Evolutionary conservation across 139 green algal genomes (phyloP), one percentile per base, ranked within the genome.

Genomic region (Closterium sp.): DNA sequence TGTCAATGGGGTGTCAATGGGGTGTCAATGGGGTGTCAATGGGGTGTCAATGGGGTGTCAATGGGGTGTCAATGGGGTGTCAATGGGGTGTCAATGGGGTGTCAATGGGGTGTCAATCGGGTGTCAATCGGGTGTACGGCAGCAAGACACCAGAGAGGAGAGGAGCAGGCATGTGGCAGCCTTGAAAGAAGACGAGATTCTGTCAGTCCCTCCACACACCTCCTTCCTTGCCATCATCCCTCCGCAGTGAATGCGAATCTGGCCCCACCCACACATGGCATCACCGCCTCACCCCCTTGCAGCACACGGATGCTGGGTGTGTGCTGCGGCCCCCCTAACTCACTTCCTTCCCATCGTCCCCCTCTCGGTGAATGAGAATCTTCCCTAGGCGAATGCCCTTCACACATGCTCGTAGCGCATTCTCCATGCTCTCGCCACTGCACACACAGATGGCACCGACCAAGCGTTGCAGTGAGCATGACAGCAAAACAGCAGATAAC

Each of bases 341-440:
- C 55, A 93, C 90, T 84, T 93, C 32, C 86, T 88, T 93, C n/a
- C 88, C 89, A 85, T 91, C 32, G 87, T 91, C 89, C 23, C 94
- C 92, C 25, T 92, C 87, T 35, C 94, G 87, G 92, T 97, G 96
- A 84, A 99, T 96, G 43, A 99, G 95, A 64, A 99, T 98, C 95
- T 99, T 99, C 89, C 98, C 98, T 34, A 99, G 98, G 95, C 99
- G 99, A 95, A 99, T 97, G 86, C 97, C 97, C 91, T 99, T 98
- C 95, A 97, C 99, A 95, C 98, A 99, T 85, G 97, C 97, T 7
- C 98, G 92, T 93, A 99, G 95, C 87, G 98, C 98, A 87, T 97
- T 98, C 95, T 99, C 98, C 98, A 99, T 99, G 88, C 93, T 95
- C 94, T 99, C 98, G 30, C 98, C 98, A 89, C 76, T 93, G 85